These are phyloP conservation scores for Brettanomyces nanus DNA, from an alignment of 805 yeast genomes.

Conservation along the genomic window DNA sequence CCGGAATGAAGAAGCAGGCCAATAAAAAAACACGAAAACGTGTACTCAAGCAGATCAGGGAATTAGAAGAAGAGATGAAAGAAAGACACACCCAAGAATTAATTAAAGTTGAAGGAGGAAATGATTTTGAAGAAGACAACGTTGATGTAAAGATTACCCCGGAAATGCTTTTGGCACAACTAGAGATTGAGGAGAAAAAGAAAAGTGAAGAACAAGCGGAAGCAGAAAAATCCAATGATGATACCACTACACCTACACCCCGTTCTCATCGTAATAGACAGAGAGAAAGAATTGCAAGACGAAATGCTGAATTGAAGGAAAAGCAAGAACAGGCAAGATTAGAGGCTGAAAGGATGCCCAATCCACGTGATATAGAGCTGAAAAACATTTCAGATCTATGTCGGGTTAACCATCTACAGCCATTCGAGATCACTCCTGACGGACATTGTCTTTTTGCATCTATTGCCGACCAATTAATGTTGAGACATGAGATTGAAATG, in stretches of 20 bases:
- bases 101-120: conserved; percentile 18
- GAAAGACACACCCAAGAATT: conserved; percentile 49
- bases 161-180: conserved; percentile 54
- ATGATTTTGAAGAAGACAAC: conserved; percentile 28
- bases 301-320: conserved; percentile 60
- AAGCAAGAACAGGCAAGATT: conserved; percentile 57
- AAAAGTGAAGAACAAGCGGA: conserved; percentile 7
- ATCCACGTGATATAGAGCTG: conserved; percentile 63
- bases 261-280: conserved; percentile 60
- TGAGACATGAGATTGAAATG: conserved; percentile 36
- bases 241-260: conserved; percentile 12
- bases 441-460: conserved; percentile 93
- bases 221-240: background rate
- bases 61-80: conserved; percentile 49
- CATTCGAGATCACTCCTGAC: conserved; percentile 75
- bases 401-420: conserved; percentile 36
- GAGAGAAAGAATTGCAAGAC: conserved; percentile 69
- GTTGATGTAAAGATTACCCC: conserved; percentile 43
- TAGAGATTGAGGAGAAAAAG: conserved; percentile 31
- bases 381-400: conserved; percentile 55
- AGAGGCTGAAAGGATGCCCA: conserved; percentile 63
- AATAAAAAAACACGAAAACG: conserved; percentile 70
- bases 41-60: conserved; percentile 50
- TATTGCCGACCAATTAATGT: conserved; percentile 63
- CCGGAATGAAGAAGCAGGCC: conserved; percentile 77